Base-by-base conservation (phyloP, 2,329 filamentous ascomycete species). In the Pseudocercospora vitis region DNA sequence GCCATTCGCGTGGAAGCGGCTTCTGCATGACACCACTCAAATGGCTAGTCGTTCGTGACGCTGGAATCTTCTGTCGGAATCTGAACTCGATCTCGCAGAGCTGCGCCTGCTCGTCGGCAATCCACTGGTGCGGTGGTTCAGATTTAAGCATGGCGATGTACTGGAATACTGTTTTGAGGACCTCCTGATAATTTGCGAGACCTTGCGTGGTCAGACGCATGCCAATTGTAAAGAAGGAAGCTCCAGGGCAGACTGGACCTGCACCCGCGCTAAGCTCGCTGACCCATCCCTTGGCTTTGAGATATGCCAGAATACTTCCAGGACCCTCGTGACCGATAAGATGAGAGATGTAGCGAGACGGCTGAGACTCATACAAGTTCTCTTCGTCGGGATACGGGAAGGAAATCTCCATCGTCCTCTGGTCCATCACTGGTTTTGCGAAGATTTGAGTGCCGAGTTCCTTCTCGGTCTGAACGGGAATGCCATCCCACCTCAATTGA, bases 11-110 rank as follows among this genome's bases (percentile, higher is more conserved):
- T 2, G 91, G 90, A 39, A 95, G 76, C 1, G 88, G 88, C 70
- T 88, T 91, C 70, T 97, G 94, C 94, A 99, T 97, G 14, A 90
- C 82, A 14, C 87, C 84, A 67, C 87, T 91, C 60, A 90, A 84
- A 56, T 82, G 84, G 75, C 90, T 96, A 0, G 91, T 94, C 65
- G 96, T 97, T 23, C 87, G 83, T 68, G 87, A 94, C 1, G 92
- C 90, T 1, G 89, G 89, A 2, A 85, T 89, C 77, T 97, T 97
- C 69, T 97, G 89, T 72, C 86, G 89, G 74, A 95, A 99, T 61
- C 88, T 89, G 78, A 99, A 99, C 63, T 95, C 88, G 9, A 97
- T 89, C 62, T 97, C 91, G 39, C 88, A 86, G 74, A 97, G 85
- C 29, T 86, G 85, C 71, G 91, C 92, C 71, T 94, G 88, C 73